phyloP scores from a whole-genome alignment of 2,329 filamentous ascomycete genomes.

The Akanthomyces dipterigenus region DNA sequence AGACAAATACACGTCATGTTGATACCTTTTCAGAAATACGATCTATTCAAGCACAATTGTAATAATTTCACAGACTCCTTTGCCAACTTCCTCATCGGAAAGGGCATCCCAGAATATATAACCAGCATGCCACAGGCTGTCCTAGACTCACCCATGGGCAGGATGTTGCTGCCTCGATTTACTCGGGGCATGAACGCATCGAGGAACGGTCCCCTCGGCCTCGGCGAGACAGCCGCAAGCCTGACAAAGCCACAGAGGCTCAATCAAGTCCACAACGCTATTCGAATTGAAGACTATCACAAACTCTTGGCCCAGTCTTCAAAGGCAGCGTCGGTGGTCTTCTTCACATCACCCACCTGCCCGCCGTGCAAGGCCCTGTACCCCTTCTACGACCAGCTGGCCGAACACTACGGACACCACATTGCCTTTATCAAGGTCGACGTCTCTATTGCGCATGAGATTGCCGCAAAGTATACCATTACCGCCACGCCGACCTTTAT shows the following conservation, averaged over 20 bases:
- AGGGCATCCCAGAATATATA: constrained; percentile 83
- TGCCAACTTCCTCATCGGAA: constrained; percentile 79
- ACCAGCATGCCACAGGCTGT: constrained; percentile 78
- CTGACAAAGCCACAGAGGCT: constrained; percentile 18
- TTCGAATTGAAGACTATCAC: constrained; percentile 31
- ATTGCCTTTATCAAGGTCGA: constrained; percentile 78
- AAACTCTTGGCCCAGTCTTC: constrained; percentile 47
- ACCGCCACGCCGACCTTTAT: constrained; percentile 82
- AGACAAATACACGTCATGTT: not conserved
- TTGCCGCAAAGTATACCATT: constrained; percentile 60
- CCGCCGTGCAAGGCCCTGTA: constrained; percentile 79
- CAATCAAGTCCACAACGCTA: constrained; percentile 51
- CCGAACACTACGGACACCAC: constrained; percentile 61
- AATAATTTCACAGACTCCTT: constrained; percentile 97
- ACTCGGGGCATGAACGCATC: constrained; percentile 45
- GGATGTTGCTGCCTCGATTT: constrained; percentile 73
- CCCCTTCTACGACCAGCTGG: constrained; percentile 73
- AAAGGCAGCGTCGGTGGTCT: constrained; percentile 69
- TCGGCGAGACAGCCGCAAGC: constrained; percentile 31
- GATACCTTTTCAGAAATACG: constrained; percentile 59
- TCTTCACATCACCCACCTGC: constrained; percentile 88
- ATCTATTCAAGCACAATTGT: constrained; percentile 87
- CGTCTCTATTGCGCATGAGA: constrained; percentile 57
- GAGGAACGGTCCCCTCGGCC: constrained; percentile 45
- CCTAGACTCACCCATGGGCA: constrained; percentile 77